phyloP scores from a whole-genome alignment of 1,284 basidiomycete genomes.

The Phlebopus sp. region DNA sequence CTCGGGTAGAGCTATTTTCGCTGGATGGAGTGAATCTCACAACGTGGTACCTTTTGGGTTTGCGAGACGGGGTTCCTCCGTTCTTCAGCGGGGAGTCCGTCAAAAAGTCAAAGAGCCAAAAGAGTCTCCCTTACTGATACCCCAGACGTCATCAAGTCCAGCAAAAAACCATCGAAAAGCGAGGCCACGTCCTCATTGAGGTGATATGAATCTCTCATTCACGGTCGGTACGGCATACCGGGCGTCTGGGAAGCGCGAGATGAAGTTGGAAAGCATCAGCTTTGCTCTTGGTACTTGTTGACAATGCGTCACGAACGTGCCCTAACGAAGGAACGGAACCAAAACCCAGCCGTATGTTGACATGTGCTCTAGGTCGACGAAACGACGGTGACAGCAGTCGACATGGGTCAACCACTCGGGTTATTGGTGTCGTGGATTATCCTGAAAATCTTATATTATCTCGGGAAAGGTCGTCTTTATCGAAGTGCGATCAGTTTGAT shows the following conservation, averaged over 20 bases:
- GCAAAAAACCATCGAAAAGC: conserved; percentile 18
- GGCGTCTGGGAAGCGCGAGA: conserved; percentile 10
- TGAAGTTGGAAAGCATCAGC: conserved; percentile 7
- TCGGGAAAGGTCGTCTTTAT: conserved; percentile 15
- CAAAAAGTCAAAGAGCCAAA: conserved; percentile 37
- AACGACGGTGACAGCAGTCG: not conserved
- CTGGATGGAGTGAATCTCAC: conserved; percentile 9
- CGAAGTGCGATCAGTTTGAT: conserved; percentile 22
- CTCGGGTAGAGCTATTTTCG: conserved; percentile 33
- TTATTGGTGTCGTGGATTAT: conserved; percentile 24
- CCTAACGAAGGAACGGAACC: conserved; percentile 13
- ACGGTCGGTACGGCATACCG: conserved; percentile 25
- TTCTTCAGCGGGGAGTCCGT: conserved; percentile 18
- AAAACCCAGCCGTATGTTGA: conserved; percentile 6
- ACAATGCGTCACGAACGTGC: not conserved
- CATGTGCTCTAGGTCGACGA: conserved; percentile 4
- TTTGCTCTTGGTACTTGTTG: conserved; percentile 1
- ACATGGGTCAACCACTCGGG: conserved; percentile 1
- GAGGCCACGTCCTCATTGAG: conserved; percentile 17
- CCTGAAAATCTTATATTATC: conserved; percentile 22
- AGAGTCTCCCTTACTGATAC: conserved; percentile 20
- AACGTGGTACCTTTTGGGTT: conserved; percentile 20
- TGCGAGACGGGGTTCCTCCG: conserved; percentile 15
- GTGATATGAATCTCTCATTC: conserved; percentile 15
- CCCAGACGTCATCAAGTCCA: conserved; percentile 19